Base-by-base conservation (phyloP, 73 alveolate genomes). In the Paramecium caudatum region DNA sequence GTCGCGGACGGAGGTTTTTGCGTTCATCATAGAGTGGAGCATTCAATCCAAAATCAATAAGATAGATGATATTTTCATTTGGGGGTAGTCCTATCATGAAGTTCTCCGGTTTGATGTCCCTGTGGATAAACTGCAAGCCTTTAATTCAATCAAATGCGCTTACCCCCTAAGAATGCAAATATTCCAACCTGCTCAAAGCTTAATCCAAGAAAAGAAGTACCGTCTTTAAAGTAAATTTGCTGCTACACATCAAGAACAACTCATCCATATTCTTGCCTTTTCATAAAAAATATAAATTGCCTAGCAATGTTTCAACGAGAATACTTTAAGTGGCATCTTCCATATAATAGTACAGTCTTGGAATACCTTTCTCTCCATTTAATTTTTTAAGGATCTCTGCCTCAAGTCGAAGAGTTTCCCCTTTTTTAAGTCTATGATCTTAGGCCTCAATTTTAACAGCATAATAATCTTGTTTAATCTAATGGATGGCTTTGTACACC, bases 11-110 rank as follows among this genome's bases (percentile, higher is more conserved):
- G 90, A 96, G 99, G 41, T 47, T 82, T 19, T 91, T 91, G 0
- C 96, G 91, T 25, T 87, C 74, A 30, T 96, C 95, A 63, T 80
- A 19, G 69, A 62, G 94, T 39, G 61, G 47, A 47, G 91, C 94
- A 0, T 97, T 91, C 46, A 97, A 94, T 1, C 99, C 99, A 93
- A 96, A 97, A 63, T 97, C 99, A 36, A 97, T 95, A 15, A 97
- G 80, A 94, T 95, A 94, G 21, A 97, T 84, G 25, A 82, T 82
- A 43, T 92, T 93, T 46, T 95, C 97, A 46, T 94, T 94, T 45
- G 90, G 82, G 23, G 91, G 90, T 32, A 46, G 46, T n/a, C 98
- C 98, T 5, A 91, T 81, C 81, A 93, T 43, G 47, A 94, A 82
- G 82, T 94, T 94, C 21, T 94, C 98, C 9, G 98, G 98, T 61